Evolutionary conservation across 1,284 basidiomycete genomes (phyloP), one percentile per base, ranked within the genome.

Genomic region (Gastroboletus turbinatus): DNA sequence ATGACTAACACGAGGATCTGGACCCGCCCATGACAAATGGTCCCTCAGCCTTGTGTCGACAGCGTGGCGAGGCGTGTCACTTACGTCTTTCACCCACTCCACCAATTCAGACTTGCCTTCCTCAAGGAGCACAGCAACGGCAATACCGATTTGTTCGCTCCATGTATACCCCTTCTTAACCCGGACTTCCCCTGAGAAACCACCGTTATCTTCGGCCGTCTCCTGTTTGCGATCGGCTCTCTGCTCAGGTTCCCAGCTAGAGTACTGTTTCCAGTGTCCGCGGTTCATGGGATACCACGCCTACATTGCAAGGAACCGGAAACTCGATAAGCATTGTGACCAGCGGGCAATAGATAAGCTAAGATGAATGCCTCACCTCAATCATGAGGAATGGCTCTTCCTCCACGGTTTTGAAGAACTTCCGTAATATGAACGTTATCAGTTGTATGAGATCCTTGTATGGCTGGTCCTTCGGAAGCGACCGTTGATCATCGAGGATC

Each of bases 251-350:
- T 89, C 81, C 82, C 86, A 90, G 60, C 86, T 90, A 10, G 91
- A 94, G 63, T 83, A 85, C 58, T 84, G 81, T 72, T 94, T 94
- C 93, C 93, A 95, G 61, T 85, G 78, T 19, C 88, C 85, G 61
- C 91, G 82, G 67, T 90, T 91, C 78, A 94, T 96, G 6, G 93
- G 93, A 75, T 88, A 94, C 78, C 95, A 90, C 3, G 89, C 88
- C 90, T 92, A 61, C 36, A 27, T 52, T 30, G 27, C 45, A 55
- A 46, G 36, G 35, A n/a, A 21, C 52, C 46, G 52, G 17, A 17
- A 35, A 46, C 40, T 39, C 54, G 65, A 48, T 63, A 59, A 61
- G 55, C 50, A 59, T 52, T 55, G 60, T 54, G 48, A 47, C 57
- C 48, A 46, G 44, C 51, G 61, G 56, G 43, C 50, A 38, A 60